Conservation (phyloP, 805 yeast species). For the Candida pseudofarinosa region DNA sequence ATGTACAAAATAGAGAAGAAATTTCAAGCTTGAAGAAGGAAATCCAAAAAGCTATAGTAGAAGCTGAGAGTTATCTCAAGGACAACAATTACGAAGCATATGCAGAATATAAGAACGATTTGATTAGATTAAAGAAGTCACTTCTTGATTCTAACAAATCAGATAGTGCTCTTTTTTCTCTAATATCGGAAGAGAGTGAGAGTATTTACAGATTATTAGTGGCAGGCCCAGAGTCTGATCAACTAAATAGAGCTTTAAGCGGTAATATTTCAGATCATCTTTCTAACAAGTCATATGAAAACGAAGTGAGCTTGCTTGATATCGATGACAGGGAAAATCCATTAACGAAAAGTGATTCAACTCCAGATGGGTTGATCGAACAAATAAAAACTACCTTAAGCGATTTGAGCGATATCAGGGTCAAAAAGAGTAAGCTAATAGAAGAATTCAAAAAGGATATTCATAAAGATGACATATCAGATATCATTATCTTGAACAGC, state of each 20-base stretch:
- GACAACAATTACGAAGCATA: constrained; percentile 4
- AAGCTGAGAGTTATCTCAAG: constrained; percentile 25
- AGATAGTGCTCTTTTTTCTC: constrained; percentile 49
- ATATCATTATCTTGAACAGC: constrained; percentile 60
- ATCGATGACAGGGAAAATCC: constrained; percentile 47
- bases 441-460: constrained; percentile 64
- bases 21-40: constrained; percentile 30
- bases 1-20: constrained; percentile 27
- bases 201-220: constrained; percentile 24
- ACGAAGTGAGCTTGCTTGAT: constrained; percentile 58
- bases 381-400: constrained; percentile 54
- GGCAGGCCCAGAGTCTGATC: constrained; percentile 41
- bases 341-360: constrained; percentile 14
- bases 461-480: constrained; percentile 82
- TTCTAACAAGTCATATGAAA: constrained; percentile 4
- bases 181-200: constrained; percentile 35
- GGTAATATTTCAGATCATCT: constrained; percentile 4
- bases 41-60: constrained; percentile 31
- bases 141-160: constrained; percentile 58
- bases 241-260: constrained; percentile 31
- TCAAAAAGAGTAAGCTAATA: constrained; percentile 59
- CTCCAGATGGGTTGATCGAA: constrained; percentile 34
- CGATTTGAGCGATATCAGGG: constrained; percentile 57
- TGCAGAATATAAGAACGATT: constrained; percentile 43
- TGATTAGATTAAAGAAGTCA: constrained; percentile 54